Conservation (phyloP, 1,139 yeast genomes). For the Wickerhamomyces sp. region DNA sequence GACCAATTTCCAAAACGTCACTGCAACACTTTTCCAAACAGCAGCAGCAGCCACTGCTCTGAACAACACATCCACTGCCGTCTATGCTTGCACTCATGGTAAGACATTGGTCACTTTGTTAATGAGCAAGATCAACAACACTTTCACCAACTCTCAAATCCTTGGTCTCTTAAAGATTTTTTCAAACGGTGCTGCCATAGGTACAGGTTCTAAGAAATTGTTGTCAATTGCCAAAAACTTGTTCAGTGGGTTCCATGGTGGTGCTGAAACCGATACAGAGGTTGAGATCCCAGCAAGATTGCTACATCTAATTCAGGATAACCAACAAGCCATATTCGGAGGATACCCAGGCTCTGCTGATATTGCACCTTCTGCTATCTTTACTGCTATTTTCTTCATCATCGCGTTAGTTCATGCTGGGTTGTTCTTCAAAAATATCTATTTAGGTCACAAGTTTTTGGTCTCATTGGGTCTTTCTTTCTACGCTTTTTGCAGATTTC, state of each 20-base stretch:
- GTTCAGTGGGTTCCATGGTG: conserved; percentile 18
- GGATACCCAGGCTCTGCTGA: conserved; percentile 53
- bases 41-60: conserved; percentile 10
- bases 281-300: conserved; percentile 16
- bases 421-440: conserved; percentile 44
- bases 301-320: conserved; percentile 12
- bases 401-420: conserved; percentile 41
- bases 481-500: conserved; percentile 46
- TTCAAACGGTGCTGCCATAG: conserved; percentile 22
- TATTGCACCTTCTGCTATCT: conserved; percentile 57
- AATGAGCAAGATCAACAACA: conserved; percentile 11
- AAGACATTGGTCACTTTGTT: conserved; percentile 14
- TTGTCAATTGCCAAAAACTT: conserved; percentile 14
- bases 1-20: conserved; percentile 16
- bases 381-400: conserved; percentile 49
- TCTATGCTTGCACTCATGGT: conserved; percentile 8
- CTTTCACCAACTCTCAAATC: conserved; percentile 19
- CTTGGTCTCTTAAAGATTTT: conserved; percentile 19
- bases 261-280: conserved; percentile 1
- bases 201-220: conserved; percentile 23
- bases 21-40: conserved; percentile 14
- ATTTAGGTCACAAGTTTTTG: conserved; percentile 62
- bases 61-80: conserved; percentile 4
- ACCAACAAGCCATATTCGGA: conserved; percentile 49
- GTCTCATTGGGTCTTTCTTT: conserved; percentile 50